A percentile compares a stretch with the other conserved stretches of the same genome.
Conservation (phyloP, 2,329 filamentous ascomycete species). For the Colletotrichum salicis region DNA sequence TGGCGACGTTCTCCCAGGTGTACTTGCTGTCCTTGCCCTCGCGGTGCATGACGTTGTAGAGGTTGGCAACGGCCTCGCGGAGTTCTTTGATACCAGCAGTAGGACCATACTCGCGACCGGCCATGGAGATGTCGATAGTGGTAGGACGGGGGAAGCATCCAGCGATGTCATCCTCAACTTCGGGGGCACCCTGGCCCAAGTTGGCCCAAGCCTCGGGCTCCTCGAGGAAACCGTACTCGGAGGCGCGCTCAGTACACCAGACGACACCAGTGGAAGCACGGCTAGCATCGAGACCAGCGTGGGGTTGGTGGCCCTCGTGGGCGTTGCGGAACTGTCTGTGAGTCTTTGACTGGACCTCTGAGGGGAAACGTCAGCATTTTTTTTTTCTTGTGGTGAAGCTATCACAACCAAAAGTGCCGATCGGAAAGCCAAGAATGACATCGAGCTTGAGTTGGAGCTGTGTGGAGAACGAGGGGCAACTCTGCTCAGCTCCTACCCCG, state of each 20-base stretch:
- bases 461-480: slow-evolving; percentile 36
- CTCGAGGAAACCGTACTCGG: slow-evolving; percentile 88
- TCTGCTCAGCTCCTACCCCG: slow-evolving; percentile 32
- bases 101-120: slow-evolving; percentile 88
- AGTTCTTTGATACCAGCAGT: slow-evolving; percentile 94
- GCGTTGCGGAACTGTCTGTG: slow-evolving; percentile 90
- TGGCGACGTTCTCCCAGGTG: slow-evolving; percentile 97
- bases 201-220: slow-evolving; percentile 89
- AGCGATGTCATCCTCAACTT: slow-evolving; percentile 92
- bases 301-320: slow-evolving; percentile 89
- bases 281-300: slow-evolving; percentile 89
- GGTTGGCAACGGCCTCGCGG: slow-evolving; percentile 85
- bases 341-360: slow-evolving; percentile 84
- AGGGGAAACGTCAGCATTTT: slow-evolving; percentile 32
- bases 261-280: slow-evolving; percentile 93
- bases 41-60: slow-evolving; percentile 94
- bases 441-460: slow-evolving; percentile 27
- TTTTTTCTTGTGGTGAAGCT: not conserved
- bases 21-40: slow-evolving; percentile 89
- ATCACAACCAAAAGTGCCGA: not conserved
- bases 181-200: slow-evolving; percentile 90
- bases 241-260: slow-evolving; percentile 89
- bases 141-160: slow-evolving; percentile 88
- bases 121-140: slow-evolving; percentile 80
- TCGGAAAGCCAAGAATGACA: slow-evolving; percentile 30